phyloP scores from a whole-genome alignment of 1,284 basidiomycete genomes.

The Tetrapyrgos nigripes region DNA sequence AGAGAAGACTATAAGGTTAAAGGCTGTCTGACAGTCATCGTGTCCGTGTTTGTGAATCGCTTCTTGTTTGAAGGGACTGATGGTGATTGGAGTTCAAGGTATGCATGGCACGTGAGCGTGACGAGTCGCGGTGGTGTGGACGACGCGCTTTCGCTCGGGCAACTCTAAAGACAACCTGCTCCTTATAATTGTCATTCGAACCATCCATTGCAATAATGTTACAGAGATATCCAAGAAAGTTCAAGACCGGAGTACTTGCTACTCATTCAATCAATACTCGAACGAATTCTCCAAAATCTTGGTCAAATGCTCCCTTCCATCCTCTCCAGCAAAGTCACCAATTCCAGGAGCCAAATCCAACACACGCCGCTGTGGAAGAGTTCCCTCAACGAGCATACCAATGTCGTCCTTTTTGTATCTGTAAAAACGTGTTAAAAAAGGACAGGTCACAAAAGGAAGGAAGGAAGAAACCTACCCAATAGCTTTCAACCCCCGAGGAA shows the following conservation, averaged over 20 bases:
- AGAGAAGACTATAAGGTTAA: not conserved
- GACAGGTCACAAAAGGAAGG: not conserved
- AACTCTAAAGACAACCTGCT: no score
- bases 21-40: slow-evolving; percentile 20
- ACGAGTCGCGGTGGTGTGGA: not conserved
- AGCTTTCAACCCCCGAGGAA: slow-evolving; percentile 88
- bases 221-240: no score
- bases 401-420: slow-evolving; percentile 73
- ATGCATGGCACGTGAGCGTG: not conserved
- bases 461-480: slow-evolving; percentile 59
- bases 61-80: not conserved
- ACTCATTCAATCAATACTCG: slow-evolving; percentile 61
- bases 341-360: slow-evolving; percentile 88
- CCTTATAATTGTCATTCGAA: no score
- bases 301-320: slow-evolving; percentile 81
- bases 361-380: slow-evolving; percentile 87
- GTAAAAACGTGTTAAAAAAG: not conserved
- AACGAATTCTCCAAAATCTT: slow-evolving; percentile 79
- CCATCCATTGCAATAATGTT: no score
- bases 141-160: not conserved
- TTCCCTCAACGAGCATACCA: slow-evolving; percentile 80
- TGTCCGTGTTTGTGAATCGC: not conserved
- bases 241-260: not conserved
- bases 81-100: not conserved
- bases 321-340: slow-evolving; percentile 78